Conservation (phyloP, 164 flowering plant genomes). For the Akebia trifoliata region DNA sequence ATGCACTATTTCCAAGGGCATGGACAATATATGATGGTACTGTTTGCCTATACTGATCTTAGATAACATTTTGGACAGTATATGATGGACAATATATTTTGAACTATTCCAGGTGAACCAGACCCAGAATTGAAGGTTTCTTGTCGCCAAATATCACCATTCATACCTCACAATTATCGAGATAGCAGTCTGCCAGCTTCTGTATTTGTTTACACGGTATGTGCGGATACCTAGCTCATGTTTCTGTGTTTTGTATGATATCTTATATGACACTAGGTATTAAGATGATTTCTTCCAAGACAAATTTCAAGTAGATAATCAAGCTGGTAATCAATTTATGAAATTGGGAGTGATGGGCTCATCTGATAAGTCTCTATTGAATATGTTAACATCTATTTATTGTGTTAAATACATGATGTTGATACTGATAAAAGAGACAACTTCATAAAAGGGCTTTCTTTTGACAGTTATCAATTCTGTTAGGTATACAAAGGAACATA, state of each 20-base stretch:
- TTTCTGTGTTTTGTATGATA: no score
- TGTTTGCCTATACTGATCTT: background rate
- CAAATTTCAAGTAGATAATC: background rate
- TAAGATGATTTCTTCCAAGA: no score
- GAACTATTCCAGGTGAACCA: conserved; percentile 97
- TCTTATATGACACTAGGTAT: no score
- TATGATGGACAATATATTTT: background rate
- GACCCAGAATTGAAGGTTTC: conserved; percentile 94
- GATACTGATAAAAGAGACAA: no score
- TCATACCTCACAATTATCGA: conserved; percentile 88
- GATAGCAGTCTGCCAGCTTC: conserved; percentile 96
- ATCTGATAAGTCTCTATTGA: no score
- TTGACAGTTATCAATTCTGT: no score
- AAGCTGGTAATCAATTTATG: no score
- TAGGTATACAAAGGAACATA: no score
- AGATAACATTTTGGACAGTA: background rate
- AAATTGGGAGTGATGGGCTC: no score
- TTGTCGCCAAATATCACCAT: conserved; percentile 98
- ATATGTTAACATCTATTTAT: no score
- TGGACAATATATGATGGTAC: conserved; percentile 98
- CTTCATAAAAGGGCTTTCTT: no score
- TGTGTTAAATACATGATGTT: no score
- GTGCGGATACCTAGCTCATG: conserved; percentile 10
- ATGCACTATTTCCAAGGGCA: conserved; percentile 96
- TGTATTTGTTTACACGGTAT: conserved; percentile 95